phyloP scores from a whole-genome alignment of 2,329 filamentous ascomycete species.

The Aspergillus sp. region DNA sequence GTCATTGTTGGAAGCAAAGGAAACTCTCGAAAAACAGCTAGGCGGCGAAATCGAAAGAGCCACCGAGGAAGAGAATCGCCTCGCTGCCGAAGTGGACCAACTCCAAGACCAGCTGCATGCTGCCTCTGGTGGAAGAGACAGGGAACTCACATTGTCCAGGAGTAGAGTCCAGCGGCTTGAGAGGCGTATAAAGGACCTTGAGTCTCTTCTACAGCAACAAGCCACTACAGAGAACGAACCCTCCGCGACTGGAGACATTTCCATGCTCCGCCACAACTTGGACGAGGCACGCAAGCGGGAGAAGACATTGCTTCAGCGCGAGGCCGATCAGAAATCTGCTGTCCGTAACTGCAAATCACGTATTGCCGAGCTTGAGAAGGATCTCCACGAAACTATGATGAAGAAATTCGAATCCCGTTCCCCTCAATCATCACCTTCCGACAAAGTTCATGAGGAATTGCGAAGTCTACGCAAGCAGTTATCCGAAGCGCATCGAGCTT shows the following conservation, averaged over 20 bases:
- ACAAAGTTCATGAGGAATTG: constrained; percentile 52
- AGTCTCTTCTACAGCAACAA: constrained; percentile 55
- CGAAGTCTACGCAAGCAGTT: constrained; percentile 62
- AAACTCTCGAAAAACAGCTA: constrained; percentile 62
- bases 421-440: constrained; percentile 51
- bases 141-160: constrained; percentile 54
- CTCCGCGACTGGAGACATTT: constrained; percentile 51
- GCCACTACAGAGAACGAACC: constrained; percentile 40
- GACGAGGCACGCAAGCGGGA: constrained; percentile 66
- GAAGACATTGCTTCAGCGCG: constrained; percentile 63
- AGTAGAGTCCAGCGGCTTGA: constrained; percentile 67
- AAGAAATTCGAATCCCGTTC: constrained; percentile 54
- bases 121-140: constrained; percentile 43
- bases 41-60: constrained; percentile 67
- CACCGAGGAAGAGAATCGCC: constrained; percentile 63
- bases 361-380: constrained; percentile 65
- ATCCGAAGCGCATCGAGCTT: constrained; percentile 57
- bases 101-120: constrained; percentile 53
- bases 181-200: constrained; percentile 50
- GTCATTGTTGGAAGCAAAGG: constrained; percentile 56
- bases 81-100: constrained; percentile 49
- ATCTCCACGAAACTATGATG: constrained; percentile 61
- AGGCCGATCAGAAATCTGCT: constrained; percentile 61
- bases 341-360: constrained; percentile 65
- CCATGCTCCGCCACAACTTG: constrained; percentile 62